Evolutionary conservation across 192 early-diverging fungal genomes (phyloP).

Genomic region (Entophlyctis luteolus): DNA sequence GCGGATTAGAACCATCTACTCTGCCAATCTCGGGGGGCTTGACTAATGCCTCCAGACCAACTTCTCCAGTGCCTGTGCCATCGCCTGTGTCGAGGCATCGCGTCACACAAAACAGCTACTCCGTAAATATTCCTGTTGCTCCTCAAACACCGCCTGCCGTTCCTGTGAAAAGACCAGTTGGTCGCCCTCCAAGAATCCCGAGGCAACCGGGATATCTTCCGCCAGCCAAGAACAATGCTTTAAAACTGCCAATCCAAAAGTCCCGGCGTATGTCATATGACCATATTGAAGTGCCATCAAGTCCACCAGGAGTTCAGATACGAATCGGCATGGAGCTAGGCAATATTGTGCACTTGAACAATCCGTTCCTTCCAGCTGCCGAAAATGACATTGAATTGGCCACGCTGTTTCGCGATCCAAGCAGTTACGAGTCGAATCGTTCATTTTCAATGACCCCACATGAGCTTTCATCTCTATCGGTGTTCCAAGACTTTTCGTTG

Average conservation of each 20-base stretch:
- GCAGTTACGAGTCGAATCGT: not conserved
- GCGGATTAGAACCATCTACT: no score
- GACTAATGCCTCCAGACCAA: no score
- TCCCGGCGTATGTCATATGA: not conserved
- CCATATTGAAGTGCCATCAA: not conserved
- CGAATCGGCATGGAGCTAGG: constrained; percentile 8
- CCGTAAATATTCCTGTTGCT: no score
- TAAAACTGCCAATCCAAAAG: not conserved
- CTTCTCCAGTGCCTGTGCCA: no score
- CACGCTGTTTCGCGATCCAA: not conserved
- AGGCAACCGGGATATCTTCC: not conserved
- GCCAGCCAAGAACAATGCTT: not conserved
- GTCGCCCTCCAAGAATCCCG: not conserved
- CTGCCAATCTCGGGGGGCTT: no score
- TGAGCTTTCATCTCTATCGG: not conserved
- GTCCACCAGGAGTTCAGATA: not conserved
- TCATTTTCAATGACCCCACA: not conserved
- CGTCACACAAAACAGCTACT: no score
- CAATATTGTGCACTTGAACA: not conserved
- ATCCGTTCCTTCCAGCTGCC: not conserved
- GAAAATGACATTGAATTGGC: not conserved
- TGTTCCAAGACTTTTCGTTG: not conserved
- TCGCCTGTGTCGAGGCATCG: no score
- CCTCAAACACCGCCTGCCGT: no score
- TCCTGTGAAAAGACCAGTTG: not conserved